Conservation (phyloP, 2,329 filamentous ascomycete genomes). For the Colletotrichum sansevieriae region DNA sequence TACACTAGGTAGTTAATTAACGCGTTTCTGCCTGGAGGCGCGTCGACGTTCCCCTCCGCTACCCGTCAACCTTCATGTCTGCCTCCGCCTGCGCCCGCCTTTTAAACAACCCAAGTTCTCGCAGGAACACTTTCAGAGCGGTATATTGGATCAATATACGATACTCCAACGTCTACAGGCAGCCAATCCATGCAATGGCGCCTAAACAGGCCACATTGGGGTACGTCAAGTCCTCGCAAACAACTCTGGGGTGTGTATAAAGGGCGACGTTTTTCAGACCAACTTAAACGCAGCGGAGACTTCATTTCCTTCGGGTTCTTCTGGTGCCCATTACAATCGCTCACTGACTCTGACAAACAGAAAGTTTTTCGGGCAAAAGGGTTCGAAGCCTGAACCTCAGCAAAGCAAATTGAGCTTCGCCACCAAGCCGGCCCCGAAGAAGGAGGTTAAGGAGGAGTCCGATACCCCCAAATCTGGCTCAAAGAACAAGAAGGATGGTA, state of each 20-base stretch:
- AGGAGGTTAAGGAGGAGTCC: constrained; percentile 51
- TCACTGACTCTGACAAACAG: constrained; percentile 59
- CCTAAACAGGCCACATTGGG: constrained; percentile 86
- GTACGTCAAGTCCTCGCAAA: constrained; percentile 85
- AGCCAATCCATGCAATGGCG: constrained; percentile 54
- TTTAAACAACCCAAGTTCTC: constrained; percentile 24
- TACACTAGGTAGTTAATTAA: constrained; percentile 50
- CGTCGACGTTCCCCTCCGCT: constrained; percentile 49
- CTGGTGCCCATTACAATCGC: not conserved
- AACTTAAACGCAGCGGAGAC: not conserved
- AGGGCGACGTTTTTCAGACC: constrained; percentile 25
- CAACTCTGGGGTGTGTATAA: constrained; percentile 76
- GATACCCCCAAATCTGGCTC: constrained; percentile 45
- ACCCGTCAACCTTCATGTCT: constrained; percentile 39
- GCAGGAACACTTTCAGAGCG: constrained; percentile 20
- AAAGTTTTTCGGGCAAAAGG: constrained; percentile 85
- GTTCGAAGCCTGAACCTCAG: constrained; percentile 69
- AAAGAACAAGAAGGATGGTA: constrained; percentile 55
- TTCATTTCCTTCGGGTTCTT: not conserved
- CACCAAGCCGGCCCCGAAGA: constrained; percentile 60
- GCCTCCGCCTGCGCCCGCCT: constrained; percentile 24
- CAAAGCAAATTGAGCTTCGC: constrained; percentile 86
- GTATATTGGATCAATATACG: constrained; percentile 7
- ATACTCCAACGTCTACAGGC: constrained; percentile 10
- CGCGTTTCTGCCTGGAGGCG: constrained; percentile 56